Base-by-base conservation (phyloP, 164 flowering plant genomes). In the Macadamia integrifolia region DNA sequence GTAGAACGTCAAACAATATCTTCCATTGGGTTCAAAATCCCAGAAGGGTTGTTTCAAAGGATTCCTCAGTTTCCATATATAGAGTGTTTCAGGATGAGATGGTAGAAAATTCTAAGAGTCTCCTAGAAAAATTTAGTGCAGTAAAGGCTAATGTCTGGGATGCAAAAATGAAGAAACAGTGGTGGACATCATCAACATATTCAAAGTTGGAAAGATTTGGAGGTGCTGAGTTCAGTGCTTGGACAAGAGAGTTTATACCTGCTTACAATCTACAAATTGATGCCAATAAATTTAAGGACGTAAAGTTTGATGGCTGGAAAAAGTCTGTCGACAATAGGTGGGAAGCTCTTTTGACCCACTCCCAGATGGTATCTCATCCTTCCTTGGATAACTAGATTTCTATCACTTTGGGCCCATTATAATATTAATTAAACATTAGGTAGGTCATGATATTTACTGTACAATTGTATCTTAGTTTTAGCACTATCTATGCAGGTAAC, bases 301-400 rank as follows among this genome's bases (percentile, higher is more conserved):
- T 81, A 57, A 86, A 87, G 70, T 72, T 87, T 49, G 86, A 85
- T 61, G 91, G 97, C 65, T 87, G 97, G 97, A 81, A 75, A 66
- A 79, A 79, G 69, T 76, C 78, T 50, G 78, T 72, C 30, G 84
- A 75, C 70, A 83, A 89, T 80, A 77, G 69, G 72, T 87, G 92
- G 90, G 97, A 90, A 84, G 87, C 86, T 71, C 81, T 84, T 71
- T 77, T 94, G 79, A 94, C 97, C 72, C 97, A 94, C 84, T 86
- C 87, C 71, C 99, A 94, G 81, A 89, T 94, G 99, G 97, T 94
- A 89, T 70, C 63, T 78, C 42, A 43, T 75, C 71, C 74, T 67
- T 72, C 70, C 73, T 75, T 66, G 72, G 62, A 48, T 58, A 35
- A 44, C 9, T 60, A 61, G 23, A 31, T 31, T 65, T 68, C 61